These are phyloP conservation scores for Pyrenophora tritici-repentis DNA, from an alignment of 2,329 filamentous ascomycete genomes.

Conservation along the genomic window DNA sequence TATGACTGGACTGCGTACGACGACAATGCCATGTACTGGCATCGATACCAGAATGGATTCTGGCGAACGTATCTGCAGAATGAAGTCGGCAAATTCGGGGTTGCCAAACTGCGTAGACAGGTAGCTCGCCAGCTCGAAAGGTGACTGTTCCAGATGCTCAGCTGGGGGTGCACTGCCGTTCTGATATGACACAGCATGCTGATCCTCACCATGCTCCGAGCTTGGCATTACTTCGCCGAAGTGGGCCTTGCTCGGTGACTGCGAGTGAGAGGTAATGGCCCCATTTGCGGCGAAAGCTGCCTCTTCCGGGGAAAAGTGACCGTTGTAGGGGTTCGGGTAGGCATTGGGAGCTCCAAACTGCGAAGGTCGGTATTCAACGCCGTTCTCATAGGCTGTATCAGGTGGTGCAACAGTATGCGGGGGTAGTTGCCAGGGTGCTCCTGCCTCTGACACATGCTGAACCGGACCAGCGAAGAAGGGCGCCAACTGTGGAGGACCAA, in stretches of 20 bases:
- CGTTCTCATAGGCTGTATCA: constrained; percentile 30
- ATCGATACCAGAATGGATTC: constrained; percentile 35
- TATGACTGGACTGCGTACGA: constrained; percentile 43
- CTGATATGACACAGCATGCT: constrained; percentile 20
- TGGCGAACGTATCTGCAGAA: constrained; percentile 42
- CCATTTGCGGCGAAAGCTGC: constrained; percentile 31
- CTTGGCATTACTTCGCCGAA: constrained; percentile 27
- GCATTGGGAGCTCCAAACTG: constrained; percentile 18
- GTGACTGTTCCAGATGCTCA: constrained; percentile 30
- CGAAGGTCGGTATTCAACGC: constrained; percentile 31
- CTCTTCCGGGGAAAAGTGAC: constrained; percentile 25
- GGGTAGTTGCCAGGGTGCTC: constrained; percentile 38
- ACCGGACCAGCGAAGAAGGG: constrained; percentile 42
- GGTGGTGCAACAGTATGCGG: constrained; percentile 36
- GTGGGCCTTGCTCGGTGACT: constrained; percentile 41
- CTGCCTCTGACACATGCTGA: constrained; percentile 43
- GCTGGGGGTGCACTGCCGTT: constrained; percentile 21
- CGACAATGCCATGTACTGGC: constrained; percentile 44
- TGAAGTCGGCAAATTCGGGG: constrained; percentile 44
- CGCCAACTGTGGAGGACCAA: constrained; percentile 36
- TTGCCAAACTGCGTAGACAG: constrained; percentile 42
- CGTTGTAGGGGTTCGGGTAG: constrained; percentile 28
- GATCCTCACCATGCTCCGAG: constrained; percentile 30
- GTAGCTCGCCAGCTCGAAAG: constrained; percentile 41
- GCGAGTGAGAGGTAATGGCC: constrained; percentile 35